Evolutionary conservation across 208 protist genomes (phyloP), one percentile per base, ranked within the genome.

Genomic region (Trypanosoma conorhini): DNA sequence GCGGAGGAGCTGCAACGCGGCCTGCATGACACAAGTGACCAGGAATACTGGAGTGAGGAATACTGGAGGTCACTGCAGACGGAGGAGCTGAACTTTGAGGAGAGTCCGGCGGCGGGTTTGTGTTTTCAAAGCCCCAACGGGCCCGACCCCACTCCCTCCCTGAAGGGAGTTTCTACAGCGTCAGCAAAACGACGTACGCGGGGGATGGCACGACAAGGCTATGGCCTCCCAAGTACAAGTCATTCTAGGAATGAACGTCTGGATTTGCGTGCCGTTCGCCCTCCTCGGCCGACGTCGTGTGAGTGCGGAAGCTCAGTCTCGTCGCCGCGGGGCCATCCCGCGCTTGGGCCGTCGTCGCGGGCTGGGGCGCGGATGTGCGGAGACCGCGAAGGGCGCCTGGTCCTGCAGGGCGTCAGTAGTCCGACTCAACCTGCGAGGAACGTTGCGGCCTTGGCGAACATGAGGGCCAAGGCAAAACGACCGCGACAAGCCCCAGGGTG

Each of bases 11-110:
- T 75, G 31, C 77, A 77, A 33, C 51, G 52, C 5, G 63, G 66
- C 31, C 19, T 2, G 0, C 61, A 46, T 28, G 57, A 26, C 26
- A 40, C 74, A 17, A 70, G 64, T 21, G 86, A 91, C 63, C 80
- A 91, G 67, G 83, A 77, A 15, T 88, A 83, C 55, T 88, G 82
- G 82, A 85, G 85, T 42, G 76, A 78, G 15, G 81, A 87, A 31
- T 91, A 86, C 65, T 91, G 86, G 86, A 64, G 70, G 55, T 58
- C 78, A 13, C 44, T 91, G 60, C 28, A 76, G 73, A 62, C 48
- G 42, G 60, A 55, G 72, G 64, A 31, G 56, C 19, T 35, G 26
- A 28, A 38, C 28, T 40, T 21, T 28, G 35, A 0, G 7, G 58
- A 24, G 3, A 62, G 58, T 35, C 5, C 50, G 28, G 30, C 28